Evolutionary conservation across 768 basidiomycete species (phyloP), one percentile per base, ranked within the genome.

Genomic region (Glaciozyma martinii): DNA sequence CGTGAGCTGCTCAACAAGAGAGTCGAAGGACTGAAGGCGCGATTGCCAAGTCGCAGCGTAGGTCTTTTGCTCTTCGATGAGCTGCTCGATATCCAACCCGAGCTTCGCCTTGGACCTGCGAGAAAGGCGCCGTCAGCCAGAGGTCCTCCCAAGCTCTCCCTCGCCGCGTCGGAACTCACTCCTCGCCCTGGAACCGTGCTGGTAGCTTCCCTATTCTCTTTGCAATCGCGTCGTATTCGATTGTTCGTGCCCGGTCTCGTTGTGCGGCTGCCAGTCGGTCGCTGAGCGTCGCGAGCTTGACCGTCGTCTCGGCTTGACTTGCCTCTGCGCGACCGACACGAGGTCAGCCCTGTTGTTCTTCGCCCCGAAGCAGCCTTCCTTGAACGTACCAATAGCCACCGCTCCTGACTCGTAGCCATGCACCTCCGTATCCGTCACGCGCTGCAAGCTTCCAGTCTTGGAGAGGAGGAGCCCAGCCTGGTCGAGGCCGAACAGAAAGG

Each of bases 171-270:
- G 12, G n/a, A 32, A 63, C 67, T 32, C 21, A 68, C 67, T 68
- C 67, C 13, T 42, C n/a, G 5, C 67, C 67, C 53, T 68, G 65
- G 13, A 32, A 40, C 3, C 67, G 56, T 23, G 59, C 60, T 1
- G 61, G 60, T 10, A 68, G 25, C 23, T 56, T 54, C 0, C 19
- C n/a, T 8, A 69, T 69, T 9, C 18, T 25, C 53, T 46, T 63
- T 2, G 61, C 59, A 8, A 54, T 9, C 1, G n/a, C 52, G 37
- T 69, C 68, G 62, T 69, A 69, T 53, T 69, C 64, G 33, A 69
- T 66, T 47, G 60, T 40, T 15, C 65, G 47, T 8, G 64, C 65
- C 27, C 68, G 65, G 29, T 69, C 68, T n/a, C 60, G 53, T 47
- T 60, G 53, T 2, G 62, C 68, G 1, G 23, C 13, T 10, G 4